Evolutionary conservation across 441 rosid genomes (phyloP).

Genomic region (Cnidoscolus chayamansa): DNA sequence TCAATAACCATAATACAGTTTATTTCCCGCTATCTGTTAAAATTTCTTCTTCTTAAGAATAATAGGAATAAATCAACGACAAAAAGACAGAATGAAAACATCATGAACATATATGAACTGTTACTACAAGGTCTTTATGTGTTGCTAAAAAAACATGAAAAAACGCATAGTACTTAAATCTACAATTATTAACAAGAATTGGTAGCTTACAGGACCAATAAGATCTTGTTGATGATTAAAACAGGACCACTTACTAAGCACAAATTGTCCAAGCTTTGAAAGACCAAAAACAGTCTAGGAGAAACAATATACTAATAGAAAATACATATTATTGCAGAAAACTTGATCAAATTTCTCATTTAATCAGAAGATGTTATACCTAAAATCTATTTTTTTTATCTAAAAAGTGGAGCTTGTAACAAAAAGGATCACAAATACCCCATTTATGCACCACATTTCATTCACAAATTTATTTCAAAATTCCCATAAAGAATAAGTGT

Average conservation of each 20-base stretch:
- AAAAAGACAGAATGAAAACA: background rate
- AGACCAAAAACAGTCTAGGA: background rate
- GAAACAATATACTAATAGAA: background rate
- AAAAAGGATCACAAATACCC: background rate
- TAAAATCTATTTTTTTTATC: background rate
- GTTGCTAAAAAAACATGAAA: background rate
- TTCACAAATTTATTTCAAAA: background rate
- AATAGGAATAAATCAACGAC: background rate
- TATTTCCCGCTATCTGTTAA: background rate
- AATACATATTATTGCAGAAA: background rate
- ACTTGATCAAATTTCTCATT: background rate
- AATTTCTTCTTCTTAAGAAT: background rate
- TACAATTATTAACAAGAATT: background rate
- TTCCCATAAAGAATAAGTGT: background rate
- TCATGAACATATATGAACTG: background rate
- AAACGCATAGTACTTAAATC: background rate
- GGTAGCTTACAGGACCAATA: background rate
- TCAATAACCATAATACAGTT: constrained; percentile 6
- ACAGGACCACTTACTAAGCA: background rate
- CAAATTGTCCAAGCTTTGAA: background rate
- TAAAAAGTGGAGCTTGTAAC: background rate
- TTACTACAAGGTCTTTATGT: background rate
- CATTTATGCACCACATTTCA: background rate
- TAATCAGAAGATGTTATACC: background rate
- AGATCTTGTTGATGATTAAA: background rate